Evolutionary conservation across 495 filamentous ascomycete genomes (phyloP), one percentile per base, ranked within the genome.

Genomic region (Entonaema liquescens): DNA sequence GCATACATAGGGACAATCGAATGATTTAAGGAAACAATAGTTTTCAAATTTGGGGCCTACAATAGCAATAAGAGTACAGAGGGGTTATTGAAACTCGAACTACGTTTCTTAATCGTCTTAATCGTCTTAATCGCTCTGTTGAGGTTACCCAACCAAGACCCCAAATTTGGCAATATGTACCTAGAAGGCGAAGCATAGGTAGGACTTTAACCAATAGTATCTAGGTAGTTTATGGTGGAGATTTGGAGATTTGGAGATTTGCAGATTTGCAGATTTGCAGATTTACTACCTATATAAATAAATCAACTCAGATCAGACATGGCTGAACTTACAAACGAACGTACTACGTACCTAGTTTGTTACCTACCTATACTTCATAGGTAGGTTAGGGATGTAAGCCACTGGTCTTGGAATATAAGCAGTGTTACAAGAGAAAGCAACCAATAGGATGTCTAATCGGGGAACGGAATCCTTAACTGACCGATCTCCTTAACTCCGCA

Each of bases 401-500:
- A n/a, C 38, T 1, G 31, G 1, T 13, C 5, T 12, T 2, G 15
- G 11, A 42, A 42, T 42, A 42, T 28, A 28, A n/a, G 11, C 38
- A 15, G 26, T 12, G 8, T 26, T 28, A 1, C 7, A 28, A 0
- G 12, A 23, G 2, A 52, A 23, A 25, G 21, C 17, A 40, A 40
- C 66, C 66, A 69, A 63, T 69, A n/a, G n/a, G 23, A 63, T 17
- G 3, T 6, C 4, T 11, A 21, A 58, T 64, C 63, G 69, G 69
- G 21, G 21, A 47, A 44, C 69, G 69, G 69, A 36, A 35, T 44
- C 42, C 44, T 36, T 21, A 72, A 72, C 53, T 67, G 64, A 53
- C 69, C 69, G 69, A 64, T 53, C 47, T 21, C 3, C 36, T 19
- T 55, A 57, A n/a, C 26, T 26, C 53, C 49, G 54, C 40, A 63